Conservation (phyloP, 2,329 filamentous ascomycete genomes). For the Dendrostoma leiphaemia region DNA sequence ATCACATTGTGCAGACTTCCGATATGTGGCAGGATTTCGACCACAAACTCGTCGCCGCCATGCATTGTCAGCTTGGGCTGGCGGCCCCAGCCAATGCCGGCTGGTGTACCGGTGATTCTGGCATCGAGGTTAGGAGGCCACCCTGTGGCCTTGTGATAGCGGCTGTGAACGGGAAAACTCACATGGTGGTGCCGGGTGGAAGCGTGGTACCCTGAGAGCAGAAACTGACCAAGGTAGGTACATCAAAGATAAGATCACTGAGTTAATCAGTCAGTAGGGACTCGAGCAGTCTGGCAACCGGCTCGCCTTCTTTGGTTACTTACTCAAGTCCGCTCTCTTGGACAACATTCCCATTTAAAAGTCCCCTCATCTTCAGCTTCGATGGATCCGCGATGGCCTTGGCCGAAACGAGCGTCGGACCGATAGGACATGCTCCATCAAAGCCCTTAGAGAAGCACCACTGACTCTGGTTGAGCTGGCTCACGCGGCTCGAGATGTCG, state of each 20-base stretch:
- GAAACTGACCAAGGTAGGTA: constrained; percentile 43
- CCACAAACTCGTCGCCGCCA: constrained; percentile 40
- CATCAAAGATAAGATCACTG: constrained; percentile 53
- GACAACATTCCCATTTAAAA: constrained; percentile 50
- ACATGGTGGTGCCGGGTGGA: constrained; percentile 37
- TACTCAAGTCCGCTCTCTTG: constrained; percentile 37
- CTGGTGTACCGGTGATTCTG: constrained; percentile 40
- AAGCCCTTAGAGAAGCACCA: constrained; percentile 61
- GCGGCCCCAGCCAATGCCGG: constrained; percentile 38
- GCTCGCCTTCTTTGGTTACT: neutral
- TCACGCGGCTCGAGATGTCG: constrained; percentile 59
- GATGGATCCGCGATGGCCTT: constrained; percentile 39
- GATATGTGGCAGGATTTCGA: constrained; percentile 42
- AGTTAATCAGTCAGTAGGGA: neutral
- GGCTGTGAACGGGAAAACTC: neutral
- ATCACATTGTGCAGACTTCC: constrained; percentile 40
- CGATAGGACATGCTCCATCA: constrained; percentile 54
- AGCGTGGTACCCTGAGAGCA: constrained; percentile 43
- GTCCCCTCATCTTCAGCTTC: constrained; percentile 38
- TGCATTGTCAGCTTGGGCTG: constrained; percentile 36
- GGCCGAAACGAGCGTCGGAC: constrained; percentile 48
- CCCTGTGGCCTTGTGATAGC: no score
- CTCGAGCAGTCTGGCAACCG: neutral
- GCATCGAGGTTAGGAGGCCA: no score
- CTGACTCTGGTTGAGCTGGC: constrained; percentile 52